phyloP scores from a whole-genome alignment of 805 yeast genomes.

The Ogataea naganishii region DNA sequence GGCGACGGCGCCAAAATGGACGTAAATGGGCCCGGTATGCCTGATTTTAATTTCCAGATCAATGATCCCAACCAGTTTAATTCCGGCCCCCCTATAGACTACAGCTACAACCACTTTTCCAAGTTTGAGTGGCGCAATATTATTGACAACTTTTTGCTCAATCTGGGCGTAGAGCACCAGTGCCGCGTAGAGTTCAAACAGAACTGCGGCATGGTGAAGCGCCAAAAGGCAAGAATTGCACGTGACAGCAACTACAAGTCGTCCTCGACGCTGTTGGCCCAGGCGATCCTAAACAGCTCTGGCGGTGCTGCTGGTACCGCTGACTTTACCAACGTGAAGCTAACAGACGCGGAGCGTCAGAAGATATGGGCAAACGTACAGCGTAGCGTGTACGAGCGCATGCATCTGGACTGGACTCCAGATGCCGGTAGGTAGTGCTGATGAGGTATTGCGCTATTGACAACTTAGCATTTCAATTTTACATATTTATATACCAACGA shows the following conservation, averaged over 20 bases:
- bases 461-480: neutral
- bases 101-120: conserved; percentile 17
- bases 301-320: conserved; percentile 6
- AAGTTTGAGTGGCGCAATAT: conserved; percentile 61
- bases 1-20: too few species aligned
- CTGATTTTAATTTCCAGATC: too few species aligned
- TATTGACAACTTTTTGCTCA: conserved; percentile 58
- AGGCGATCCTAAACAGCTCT: conserved; percentile 22
- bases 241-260: conserved; percentile 3
- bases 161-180: conserved; percentile 63
- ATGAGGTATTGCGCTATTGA: neutral
- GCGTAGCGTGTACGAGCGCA: conserved; percentile 42
- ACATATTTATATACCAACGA: neutral
- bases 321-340: conserved; percentile 14
- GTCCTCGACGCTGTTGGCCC: conserved; percentile 15
- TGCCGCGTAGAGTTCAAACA: conserved; percentile 57
- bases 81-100: too few species aligned
- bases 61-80: too few species aligned
- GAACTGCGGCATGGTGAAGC: conserved; percentile 38
- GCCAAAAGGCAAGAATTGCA: conserved; percentile 24
- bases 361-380: conserved; percentile 60
- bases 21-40: too few species aligned
- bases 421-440: conserved; percentile 16
- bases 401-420: conserved; percentile 55
- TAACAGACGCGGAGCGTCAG: conserved; percentile 50